These are phyloP conservation scores for Megacollybia marginata DNA, from an alignment of 768 basidiomycete species.

Conservation along the genomic window DNA sequence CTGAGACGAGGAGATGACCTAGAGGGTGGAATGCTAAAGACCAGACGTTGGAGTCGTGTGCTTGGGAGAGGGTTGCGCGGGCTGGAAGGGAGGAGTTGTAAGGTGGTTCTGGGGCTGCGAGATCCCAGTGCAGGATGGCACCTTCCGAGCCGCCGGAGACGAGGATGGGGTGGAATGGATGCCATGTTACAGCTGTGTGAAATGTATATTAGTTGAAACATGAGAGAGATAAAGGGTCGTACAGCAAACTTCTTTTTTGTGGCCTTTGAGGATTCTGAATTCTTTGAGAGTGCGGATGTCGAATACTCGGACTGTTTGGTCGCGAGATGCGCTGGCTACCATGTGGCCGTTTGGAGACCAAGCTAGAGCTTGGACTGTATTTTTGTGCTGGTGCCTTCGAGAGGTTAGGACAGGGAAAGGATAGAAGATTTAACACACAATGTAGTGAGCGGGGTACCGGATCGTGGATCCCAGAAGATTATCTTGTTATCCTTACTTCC, in stretches of 20 bases:
- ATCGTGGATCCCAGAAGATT: slow-evolving; percentile 99
- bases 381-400: slow-evolving; percentile 89
- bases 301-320: slow-evolving; percentile 92
- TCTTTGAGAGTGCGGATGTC: slow-evolving; percentile 99
- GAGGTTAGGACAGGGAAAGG: neutral
- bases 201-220: neutral
- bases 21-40: slow-evolving; percentile 92
- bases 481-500: slow-evolving; percentile 98
- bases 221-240: slow-evolving; percentile 20
- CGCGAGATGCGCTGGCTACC: slow-evolving; percentile 90
- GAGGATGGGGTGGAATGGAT: slow-evolving; percentile 87
- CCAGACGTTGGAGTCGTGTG: slow-evolving; percentile 98
- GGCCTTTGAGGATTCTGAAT: slow-evolving; percentile 84
- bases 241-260: slow-evolving; percentile 99
- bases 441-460: slow-evolving; percentile 84
- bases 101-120: slow-evolving; percentile 20
- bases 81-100: slow-evolving; percentile 37
- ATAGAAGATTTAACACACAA: slow-evolving; percentile 44
- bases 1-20: slow-evolving; percentile 89
- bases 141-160: slow-evolving; percentile 95
- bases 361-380: slow-evolving; percentile 85
- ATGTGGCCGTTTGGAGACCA: slow-evolving; percentile 96
- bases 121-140: slow-evolving; percentile 89
- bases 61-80: slow-evolving; percentile 83
- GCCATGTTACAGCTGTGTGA: slow-evolving; percentile 87